phyloP scores from a whole-genome alignment of 495 filamentous ascomycete species.

The Penicillium chermesinum region DNA sequence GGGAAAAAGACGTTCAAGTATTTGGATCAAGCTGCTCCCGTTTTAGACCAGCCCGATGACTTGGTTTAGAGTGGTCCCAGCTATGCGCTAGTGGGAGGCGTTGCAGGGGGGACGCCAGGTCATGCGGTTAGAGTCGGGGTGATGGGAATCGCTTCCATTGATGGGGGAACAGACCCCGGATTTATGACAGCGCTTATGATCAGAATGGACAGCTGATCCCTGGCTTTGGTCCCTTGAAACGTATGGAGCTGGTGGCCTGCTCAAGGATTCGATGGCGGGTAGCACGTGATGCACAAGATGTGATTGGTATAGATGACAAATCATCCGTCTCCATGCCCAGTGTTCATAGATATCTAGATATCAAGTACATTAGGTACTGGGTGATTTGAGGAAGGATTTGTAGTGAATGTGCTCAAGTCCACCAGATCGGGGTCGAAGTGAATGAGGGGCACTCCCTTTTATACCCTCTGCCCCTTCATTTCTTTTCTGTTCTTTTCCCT shows the following conservation, averaged over 20 bases:
- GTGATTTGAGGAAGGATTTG: too few relatives aligned
- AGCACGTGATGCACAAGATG: constrained; percentile 4
- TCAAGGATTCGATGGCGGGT: neutral
- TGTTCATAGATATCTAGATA: too few relatives aligned
- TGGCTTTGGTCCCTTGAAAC: neutral
- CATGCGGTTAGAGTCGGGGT: constrained; percentile 1
- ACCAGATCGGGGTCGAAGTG: too few relatives aligned
- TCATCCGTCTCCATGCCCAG: too few relatives aligned
- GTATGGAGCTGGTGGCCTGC: neutral
- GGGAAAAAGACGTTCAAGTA: neutral
- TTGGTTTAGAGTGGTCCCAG: neutral
- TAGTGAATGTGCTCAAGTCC: too few relatives aligned
- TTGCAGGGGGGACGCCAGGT: constrained; percentile 1
- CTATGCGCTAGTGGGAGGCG: constrained; percentile 2
- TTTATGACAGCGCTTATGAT: neutral
- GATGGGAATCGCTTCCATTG: neutral
- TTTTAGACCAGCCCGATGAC: neutral
- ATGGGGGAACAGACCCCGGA: neutral
- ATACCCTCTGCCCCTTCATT: too few relatives aligned
- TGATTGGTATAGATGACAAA: too few relatives aligned
- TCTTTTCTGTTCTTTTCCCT: too few relatives aligned
- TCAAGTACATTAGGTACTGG: too few relatives aligned
- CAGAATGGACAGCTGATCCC: neutral
- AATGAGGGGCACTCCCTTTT: too few relatives aligned
- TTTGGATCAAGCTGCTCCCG: neutral